Evolutionary conservation across 192 early-diverging fungal genomes (phyloP).

Genomic region (Coemansia sp.): DNA sequence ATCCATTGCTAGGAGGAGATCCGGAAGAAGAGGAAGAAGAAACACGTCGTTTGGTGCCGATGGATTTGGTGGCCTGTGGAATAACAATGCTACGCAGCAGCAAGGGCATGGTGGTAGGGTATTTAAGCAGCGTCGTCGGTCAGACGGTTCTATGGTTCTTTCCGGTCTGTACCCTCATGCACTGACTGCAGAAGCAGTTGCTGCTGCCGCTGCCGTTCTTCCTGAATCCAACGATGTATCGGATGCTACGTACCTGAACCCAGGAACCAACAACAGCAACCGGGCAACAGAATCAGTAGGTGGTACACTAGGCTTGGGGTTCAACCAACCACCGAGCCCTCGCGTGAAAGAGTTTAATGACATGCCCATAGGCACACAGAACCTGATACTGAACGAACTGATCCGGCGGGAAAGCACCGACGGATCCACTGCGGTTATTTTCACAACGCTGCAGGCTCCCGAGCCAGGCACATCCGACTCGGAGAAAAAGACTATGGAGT

Average conservation of each 20-base stretch:
- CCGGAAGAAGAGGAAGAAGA: background rate
- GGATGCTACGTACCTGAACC: background rate
- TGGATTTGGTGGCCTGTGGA: constrained; percentile 9
- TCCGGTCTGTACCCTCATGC: constrained; percentile 26
- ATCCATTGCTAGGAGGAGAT: background rate
- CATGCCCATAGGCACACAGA: constrained; percentile 53
- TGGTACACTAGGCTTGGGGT: background rate
- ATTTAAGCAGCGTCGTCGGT: constrained; percentile 24
- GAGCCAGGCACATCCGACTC: constrained; percentile 52
- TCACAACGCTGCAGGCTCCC: constrained; percentile 62
- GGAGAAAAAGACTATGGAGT: constrained; percentile 49
- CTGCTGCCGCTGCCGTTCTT: background rate
- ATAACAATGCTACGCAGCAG: no score
- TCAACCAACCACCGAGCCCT: background rate
- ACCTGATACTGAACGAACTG: constrained; percentile 63
- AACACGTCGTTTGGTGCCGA: background rate
- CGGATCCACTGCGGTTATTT: constrained; percentile 56
- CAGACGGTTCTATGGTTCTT: constrained; percentile 45
- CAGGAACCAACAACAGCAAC: background rate
- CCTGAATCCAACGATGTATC: background rate
- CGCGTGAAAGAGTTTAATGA: constrained; percentile 56
- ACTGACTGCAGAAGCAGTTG: constrained; percentile 7
- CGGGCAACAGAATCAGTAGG: background rate
- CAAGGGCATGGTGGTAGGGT: background rate
- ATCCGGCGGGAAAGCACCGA: constrained; percentile 55